Evolutionary conservation across 805 yeast genomes (phyloP).

Genomic region (Blastobotrys terrestris): DNA sequence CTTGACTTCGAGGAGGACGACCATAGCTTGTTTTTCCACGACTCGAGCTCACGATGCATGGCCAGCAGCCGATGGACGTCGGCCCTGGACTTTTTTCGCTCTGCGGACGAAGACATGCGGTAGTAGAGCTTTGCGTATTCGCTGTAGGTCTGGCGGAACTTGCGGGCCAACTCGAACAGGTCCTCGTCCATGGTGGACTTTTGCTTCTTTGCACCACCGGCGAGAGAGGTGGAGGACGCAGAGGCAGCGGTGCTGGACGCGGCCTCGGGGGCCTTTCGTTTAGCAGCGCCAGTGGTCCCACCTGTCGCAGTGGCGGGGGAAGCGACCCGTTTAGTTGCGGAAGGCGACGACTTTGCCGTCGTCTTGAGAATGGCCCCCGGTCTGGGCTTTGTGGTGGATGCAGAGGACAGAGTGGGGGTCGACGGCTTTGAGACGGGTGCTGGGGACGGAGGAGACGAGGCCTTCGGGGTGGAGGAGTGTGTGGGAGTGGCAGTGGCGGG

Average conservation of each 20-base stretch:
- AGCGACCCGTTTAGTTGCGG: neutral
- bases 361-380: neutral
- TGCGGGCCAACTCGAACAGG: constrained; percentile 39
- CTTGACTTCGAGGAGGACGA: constrained; percentile 24
- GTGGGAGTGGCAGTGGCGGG: neutral
- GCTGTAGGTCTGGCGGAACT: constrained; percentile 42
- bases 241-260: constrained; percentile 3
- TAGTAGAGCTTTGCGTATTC: constrained; percentile 46
- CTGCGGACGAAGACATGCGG: constrained; percentile 18
- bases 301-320: neutral
- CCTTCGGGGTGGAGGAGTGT: neutral
- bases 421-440: constrained; percentile 4
- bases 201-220: neutral
- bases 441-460: neutral
- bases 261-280: constrained; percentile 7
- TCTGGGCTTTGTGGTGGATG: neutral
- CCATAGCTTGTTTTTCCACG: constrained; percentile 55
- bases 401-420: neutral
- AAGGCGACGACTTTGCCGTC: neutral
- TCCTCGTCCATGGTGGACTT: constrained; percentile 24
- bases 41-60: constrained; percentile 45
- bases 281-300: constrained; percentile 7
- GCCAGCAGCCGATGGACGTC: constrained; percentile 39
- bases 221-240: constrained; percentile 3
- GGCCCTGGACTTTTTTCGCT: constrained; percentile 23